Evolutionary conservation across 768 basidiomycete species (phyloP), one percentile per base, ranked within the genome.

Genomic region (Stropharia rugosoannulata): DNA sequence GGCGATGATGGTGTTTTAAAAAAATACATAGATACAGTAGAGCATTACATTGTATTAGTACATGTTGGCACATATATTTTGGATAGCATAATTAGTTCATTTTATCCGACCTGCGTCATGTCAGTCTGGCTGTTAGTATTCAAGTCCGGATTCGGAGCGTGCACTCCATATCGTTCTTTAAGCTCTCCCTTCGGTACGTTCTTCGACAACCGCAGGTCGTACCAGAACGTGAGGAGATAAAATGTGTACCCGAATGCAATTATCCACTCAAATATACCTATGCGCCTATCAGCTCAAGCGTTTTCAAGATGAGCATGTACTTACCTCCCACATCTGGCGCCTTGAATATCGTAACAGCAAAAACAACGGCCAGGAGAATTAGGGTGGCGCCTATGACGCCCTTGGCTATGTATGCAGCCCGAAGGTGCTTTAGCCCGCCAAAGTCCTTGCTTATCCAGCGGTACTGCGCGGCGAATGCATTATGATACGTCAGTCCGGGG

Each of bases 191-290:
- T 75, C 45, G 69, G 70, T 2, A 79, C 68, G 48, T 82, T 83
- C 61, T 80, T 84, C 4, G 83, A 77, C 66, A 80, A 75, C 47
- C 82, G 74, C n/a, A 90, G 76, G 67, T 93, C 90, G 66, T 80
- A 87, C 59, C 68, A 82, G 71, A 89, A 92, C 0, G 88, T 86
- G 55, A 89, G 73, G 39, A 90, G 71, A 68, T 88, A 92, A 60
- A 89, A 78, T 5, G 85, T 85, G 67, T 84, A 90, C 7, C 87
- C 82, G 51, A 91, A 85, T 3, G 80, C 79, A 47, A 93, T 88
- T 0, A 68, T 64, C 90, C 90, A 93, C 68, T 93, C 90, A 6
- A 92, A 62, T 52, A 90, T 68, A n/a, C 78, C 87, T 84, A 54
- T 27, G 50, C 25, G 35, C 29, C 19, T 13, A 53, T 56, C 38